phyloP scores from a whole-genome alignment of 345 rosid species.

The Adansonia digitata region DNA sequence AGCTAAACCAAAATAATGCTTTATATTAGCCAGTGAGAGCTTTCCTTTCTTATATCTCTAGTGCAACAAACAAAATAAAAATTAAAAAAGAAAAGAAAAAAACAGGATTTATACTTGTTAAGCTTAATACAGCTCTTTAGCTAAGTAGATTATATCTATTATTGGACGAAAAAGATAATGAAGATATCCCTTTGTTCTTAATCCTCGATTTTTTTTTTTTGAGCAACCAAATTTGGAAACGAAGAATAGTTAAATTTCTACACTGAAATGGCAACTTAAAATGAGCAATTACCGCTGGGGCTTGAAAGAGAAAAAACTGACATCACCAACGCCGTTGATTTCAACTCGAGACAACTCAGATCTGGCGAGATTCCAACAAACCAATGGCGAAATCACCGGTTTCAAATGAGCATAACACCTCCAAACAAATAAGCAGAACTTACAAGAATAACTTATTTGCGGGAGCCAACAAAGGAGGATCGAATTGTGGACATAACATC shows the following conservation, averaged over 20 bases:
- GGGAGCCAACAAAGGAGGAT: conserved; percentile 36
- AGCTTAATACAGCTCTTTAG: background rate
- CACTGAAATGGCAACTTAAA: background rate
- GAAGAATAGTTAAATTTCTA: background rate
- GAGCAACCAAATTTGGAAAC: conserved; percentile 11
- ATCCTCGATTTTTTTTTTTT: conserved; percentile 3
- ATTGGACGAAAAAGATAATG: background rate
- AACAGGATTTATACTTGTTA: background rate
- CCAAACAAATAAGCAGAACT: conserved; percentile 21
- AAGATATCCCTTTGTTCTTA: conserved; percentile 2
- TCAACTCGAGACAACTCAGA: conserved; percentile 31
- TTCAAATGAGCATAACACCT: conserved; percentile 19
- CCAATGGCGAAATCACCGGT: conserved; percentile 37
- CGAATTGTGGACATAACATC: conserved; percentile 28
- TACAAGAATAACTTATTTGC: conserved; percentile 26
- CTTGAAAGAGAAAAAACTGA: conserved; percentile 37
- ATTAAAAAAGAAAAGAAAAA: background rate
- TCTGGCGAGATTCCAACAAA: conserved; percentile 36
- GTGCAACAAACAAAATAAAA: background rate
- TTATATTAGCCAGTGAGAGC: background rate
- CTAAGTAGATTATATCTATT: background rate
- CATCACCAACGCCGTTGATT: conserved; percentile 51
- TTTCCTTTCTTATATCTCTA: background rate
- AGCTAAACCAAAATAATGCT: background rate
- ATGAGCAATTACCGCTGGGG: conserved; percentile 30